Percentiles rank a stretch among this genome's conserved stretches.
Evolutionary conservation across 495 filamentous ascomycete species (phyloP).

Genomic region (Ramalina peruviana): DNA sequence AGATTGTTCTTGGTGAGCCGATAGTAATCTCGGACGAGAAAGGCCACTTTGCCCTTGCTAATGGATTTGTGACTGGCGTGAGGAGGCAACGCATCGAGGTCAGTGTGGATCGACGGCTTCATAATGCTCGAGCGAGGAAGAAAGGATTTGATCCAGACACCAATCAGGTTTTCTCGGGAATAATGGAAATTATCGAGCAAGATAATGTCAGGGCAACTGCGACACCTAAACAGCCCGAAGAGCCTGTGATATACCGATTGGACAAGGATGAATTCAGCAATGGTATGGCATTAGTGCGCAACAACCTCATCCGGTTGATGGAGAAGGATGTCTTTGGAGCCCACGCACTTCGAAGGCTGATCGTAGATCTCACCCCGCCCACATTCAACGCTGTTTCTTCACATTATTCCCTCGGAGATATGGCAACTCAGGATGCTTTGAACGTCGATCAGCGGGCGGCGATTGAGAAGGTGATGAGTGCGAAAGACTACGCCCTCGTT

Average conservation of each 20-base stretch:
- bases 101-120: slow-evolving; percentile 74
- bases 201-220: slow-evolving; percentile 18
- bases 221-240: slow-evolving; percentile 33
- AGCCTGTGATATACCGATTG: slow-evolving; percentile 61
- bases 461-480: slow-evolving; percentile 88
- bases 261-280: slow-evolving; percentile 98
- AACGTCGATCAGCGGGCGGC: slow-evolving; percentile 80
- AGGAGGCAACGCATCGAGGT: slow-evolving; percentile 63
- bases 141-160: slow-evolving; percentile 55
- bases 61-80: slow-evolving; percentile 74
- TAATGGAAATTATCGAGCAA: slow-evolving; percentile 69
- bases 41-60: slow-evolving; percentile 85
- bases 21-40: slow-evolving; percentile 93
- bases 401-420: slow-evolving; percentile 38
- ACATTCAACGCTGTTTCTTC: slow-evolving; percentile 53
- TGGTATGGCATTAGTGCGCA: slow-evolving; percentile 87
- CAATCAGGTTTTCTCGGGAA: slow-evolving; percentile 80
- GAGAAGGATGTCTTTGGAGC: slow-evolving; percentile 59
- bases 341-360: slow-evolving; percentile 57
- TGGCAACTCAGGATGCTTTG: slow-evolving; percentile 38
- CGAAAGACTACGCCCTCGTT: slow-evolving; percentile 84
- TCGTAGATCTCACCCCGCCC: slow-evolving; percentile 60
- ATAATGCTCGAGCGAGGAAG: slow-evolving; percentile 65
- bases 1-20: slow-evolving; percentile 78
- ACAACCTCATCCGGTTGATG: slow-evolving; percentile 88